Conservation (phyloP, 768 basidiomycete genomes). For the Phlebiopsis gigantea region DNA sequence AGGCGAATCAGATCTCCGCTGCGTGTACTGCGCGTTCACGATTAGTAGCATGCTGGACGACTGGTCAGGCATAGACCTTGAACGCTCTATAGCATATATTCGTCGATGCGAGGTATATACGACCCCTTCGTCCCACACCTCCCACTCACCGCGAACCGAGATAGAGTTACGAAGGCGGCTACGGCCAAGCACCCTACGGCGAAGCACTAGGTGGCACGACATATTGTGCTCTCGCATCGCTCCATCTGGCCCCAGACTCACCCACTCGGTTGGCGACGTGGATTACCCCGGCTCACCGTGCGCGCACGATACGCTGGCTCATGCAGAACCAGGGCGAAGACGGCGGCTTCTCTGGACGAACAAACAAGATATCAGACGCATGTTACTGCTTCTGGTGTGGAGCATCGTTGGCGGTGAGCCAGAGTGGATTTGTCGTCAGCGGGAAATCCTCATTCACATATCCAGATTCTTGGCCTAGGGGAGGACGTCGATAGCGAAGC, state of each 20-base stretch:
- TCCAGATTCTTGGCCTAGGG: conserved; percentile 65
- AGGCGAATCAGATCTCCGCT: conserved; percentile 74
- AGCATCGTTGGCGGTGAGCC: conserved; percentile 71
- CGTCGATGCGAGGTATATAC: conserved; percentile 61
- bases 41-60: conserved; percentile 75
- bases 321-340: conserved; percentile 61
- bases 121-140: not conserved
- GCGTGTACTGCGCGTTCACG: conserved; percentile 83
- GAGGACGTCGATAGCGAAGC: conserved; percentile 51
- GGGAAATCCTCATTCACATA: not conserved
- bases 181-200: conserved; percentile 71
- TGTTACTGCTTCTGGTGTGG: conserved; percentile 98
- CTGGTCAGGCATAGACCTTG: conserved; percentile 69
- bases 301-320: conserved; percentile 70
- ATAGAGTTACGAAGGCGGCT: conserved; percentile 92
- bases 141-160: not conserved
- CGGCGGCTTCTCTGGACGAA: conserved; percentile 87
- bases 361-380: conserved; percentile 82
- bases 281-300: conserved; percentile 35
- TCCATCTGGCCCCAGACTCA: conserved; percentile 44
- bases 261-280: conserved; percentile 12
- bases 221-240: conserved; percentile 81
- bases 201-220: conserved; percentile 95
- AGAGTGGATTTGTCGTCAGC: conserved; percentile 20
- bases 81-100: conserved; percentile 59